Conservation (phyloP, 2,329 filamentous ascomycete species). For the Dothiorella sarmentorum region DNA sequence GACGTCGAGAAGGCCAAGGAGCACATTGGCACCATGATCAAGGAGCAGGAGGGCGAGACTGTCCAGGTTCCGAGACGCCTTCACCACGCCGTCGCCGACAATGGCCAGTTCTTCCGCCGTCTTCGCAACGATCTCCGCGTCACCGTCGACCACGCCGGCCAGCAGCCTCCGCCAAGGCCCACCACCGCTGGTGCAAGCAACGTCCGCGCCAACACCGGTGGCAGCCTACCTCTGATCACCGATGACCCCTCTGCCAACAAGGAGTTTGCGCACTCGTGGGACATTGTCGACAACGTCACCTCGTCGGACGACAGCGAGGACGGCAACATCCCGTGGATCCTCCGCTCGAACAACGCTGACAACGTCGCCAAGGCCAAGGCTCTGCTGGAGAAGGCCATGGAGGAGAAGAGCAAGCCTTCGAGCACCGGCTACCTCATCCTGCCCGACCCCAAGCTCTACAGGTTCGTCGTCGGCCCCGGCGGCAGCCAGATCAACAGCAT, state of each 20-base stretch:
- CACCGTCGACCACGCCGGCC: constrained; percentile 85
- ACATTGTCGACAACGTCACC: constrained; percentile 64
- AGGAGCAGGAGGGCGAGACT: constrained; percentile 84
- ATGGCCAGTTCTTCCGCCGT: constrained; percentile 89
- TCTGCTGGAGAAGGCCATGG: constrained; percentile 68
- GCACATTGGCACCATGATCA: constrained; percentile 74
- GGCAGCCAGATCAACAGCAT: constrained; percentile 92
- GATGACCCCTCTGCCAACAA: constrained; percentile 64
- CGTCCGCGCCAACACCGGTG: constrained; percentile 52
- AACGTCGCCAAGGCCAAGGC: constrained; percentile 78
- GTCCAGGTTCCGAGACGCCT: constrained; percentile 77
- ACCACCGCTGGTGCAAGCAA: constrained; percentile 45
- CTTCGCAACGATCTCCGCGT: constrained; percentile 83
- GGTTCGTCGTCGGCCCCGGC: constrained; percentile 82
- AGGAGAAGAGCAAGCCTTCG: constrained; percentile 65
- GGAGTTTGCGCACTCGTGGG: constrained; percentile 76
- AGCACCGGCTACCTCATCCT: constrained; percentile 84
- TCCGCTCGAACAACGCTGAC: constrained; percentile 69
- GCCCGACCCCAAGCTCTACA: constrained; percentile 83
- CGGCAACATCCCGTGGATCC: constrained; percentile 78
- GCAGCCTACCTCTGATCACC: constrained; percentile 82
- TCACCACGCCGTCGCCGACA: constrained; percentile 82
- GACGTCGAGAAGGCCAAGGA: constrained; percentile 83
- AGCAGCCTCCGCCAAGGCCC: constrained; percentile 70
- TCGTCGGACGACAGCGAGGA: constrained; percentile 51